Evolutionary conservation across 306 rosid species (phyloP), one percentile per base, ranked within the genome.

Genomic region (Cucurbita moschata): DNA sequence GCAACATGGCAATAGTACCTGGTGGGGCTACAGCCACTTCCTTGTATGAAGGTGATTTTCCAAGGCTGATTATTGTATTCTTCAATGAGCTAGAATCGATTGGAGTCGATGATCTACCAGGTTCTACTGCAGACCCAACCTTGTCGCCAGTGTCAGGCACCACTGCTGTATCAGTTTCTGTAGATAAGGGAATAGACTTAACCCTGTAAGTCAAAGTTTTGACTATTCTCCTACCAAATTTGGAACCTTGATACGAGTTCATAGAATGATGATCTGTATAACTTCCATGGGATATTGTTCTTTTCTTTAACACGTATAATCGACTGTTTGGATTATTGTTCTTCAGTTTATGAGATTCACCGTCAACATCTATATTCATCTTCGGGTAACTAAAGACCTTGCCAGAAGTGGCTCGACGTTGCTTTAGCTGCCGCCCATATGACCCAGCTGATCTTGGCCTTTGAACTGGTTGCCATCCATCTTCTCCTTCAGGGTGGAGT

Each of bases 21-120:
- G 98, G 98, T 67, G 98, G 98, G 67, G 98, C 94, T 86, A 94
- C 79, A 68, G 98, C 98, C 74, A 94, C 98, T 86, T 94, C 98
- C 89, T 87, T 94, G 86, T 94, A 94, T 23, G 98, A 94, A 80
- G 95, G 98, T 82, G 96, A 90, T 77, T 94, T 94, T 64, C 98
- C 98, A 63, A 90, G 90, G 84, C 89, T 84, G 40, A 87, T 85
- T 50, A 81, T 37, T 54, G 95, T 82, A 75, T 71, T 82, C 88
- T 86, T 93, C 75, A 35, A 77, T 53, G 88, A 80, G 82, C 80
- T 82, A 79, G 44, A 82, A 72, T 83, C 96, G 71, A 61, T 85
- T 5, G 75, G 61, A 13, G 81, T 53, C 26, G 78, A 77, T 65
- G 44, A 78, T 77, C 87, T 60, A 82, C 78, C 85, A 66, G 81